These are phyloP conservation scores for Xylariaceae sp. DNA, from an alignment of 2,329 filamentous ascomycete genomes.

Conservation along the genomic window DNA sequence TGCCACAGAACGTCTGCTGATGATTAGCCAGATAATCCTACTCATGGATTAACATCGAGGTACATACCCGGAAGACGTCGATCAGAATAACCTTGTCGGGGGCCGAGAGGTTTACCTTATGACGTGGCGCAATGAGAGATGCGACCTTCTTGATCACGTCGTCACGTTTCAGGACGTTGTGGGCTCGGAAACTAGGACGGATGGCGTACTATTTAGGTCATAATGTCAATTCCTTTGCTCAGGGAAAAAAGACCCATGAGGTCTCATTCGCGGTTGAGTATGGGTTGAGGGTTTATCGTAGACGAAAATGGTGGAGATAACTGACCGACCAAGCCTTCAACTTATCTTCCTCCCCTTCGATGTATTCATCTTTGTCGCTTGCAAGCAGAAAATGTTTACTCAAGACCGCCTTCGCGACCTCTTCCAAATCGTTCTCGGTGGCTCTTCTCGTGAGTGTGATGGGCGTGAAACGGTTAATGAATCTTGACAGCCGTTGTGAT, in stretches of 20 bases:
- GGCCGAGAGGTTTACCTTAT: constrained; percentile 77
- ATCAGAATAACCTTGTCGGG: constrained; percentile 80
- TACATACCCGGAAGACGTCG: constrained; percentile 73
- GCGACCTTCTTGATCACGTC: constrained; percentile 73
- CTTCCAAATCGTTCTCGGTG: constrained; percentile 67
- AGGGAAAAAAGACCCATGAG: no score
- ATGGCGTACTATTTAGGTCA: constrained; percentile 72
- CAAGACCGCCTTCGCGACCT: constrained; percentile 66
- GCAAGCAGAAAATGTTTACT: constrained; percentile 61
- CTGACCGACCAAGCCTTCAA: constrained; percentile 46
- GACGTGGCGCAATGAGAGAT: constrained; percentile 62
- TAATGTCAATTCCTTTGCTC: constrained; percentile 9
- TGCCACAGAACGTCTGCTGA: constrained; percentile 69
- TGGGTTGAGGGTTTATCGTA: neutral
- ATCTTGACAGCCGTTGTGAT: constrained; percentile 52
- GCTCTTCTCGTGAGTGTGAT: constrained; percentile 61
- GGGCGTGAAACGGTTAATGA: constrained; percentile 63
- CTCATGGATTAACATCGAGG: neutral
- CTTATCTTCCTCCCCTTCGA: constrained; percentile 14
- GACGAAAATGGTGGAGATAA: constrained; percentile 10
- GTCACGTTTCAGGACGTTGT: constrained; percentile 68
- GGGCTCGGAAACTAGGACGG: constrained; percentile 74
- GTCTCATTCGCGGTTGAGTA: neutral
- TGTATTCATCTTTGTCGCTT: constrained; percentile 21
- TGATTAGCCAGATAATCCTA: constrained; percentile 16